Conservation (phyloP, 2,329 filamentous ascomycete species). For the Penicillium griseofulvum region DNA sequence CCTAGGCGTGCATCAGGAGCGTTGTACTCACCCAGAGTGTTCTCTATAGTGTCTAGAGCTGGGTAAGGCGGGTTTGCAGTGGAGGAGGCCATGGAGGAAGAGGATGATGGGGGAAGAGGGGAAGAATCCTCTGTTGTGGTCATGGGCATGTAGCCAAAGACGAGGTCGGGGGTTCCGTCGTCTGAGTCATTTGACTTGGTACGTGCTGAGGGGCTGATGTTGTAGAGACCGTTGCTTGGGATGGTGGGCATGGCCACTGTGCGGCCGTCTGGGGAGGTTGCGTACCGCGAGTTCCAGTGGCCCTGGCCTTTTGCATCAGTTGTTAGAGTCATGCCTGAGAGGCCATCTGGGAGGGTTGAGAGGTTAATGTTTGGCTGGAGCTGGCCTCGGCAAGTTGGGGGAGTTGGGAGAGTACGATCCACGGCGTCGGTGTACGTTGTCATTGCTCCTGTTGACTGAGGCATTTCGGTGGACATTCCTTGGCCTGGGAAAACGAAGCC, state of each 20-base stretch:
- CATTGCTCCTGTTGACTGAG: conserved; percentile 25
- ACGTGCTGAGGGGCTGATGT: conserved; percentile 10
- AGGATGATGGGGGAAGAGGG: conserved; percentile 3
- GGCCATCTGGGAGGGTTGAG: conserved; percentile 17
- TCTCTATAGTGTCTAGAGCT: conserved; percentile 18
- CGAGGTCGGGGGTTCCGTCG: conserved; percentile 26
- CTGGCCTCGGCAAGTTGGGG: conserved; percentile 27
- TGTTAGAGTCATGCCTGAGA: conserved; percentile 17
- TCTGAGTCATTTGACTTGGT: conserved; percentile 18
- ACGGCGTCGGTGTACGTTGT: conserved; percentile 22
- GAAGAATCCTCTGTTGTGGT: conserved; percentile 15
- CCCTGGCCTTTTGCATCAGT: conserved; percentile 17
- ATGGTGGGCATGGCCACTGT: conserved; percentile 17
- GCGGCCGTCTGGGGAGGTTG: neutral
- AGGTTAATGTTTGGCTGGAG: conserved; percentile 8
- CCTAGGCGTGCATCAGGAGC: conserved; percentile 13
- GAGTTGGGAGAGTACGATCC: conserved; percentile 39
- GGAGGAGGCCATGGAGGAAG: conserved; percentile 5
- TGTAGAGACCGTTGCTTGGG: conserved; percentile 22
- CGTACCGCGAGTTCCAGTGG: conserved; percentile 12
- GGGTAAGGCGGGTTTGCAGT: conserved; percentile 10
- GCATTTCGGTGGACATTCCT: conserved; percentile 24
- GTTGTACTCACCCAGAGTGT: conserved; percentile 18
- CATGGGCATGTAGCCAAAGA: conserved; percentile 32
- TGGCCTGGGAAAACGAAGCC: conserved; percentile 33